Evolutionary conservation across 2,329 filamentous ascomycete genomes (phyloP).

Genomic region (Bretziella fagacearum): DNA sequence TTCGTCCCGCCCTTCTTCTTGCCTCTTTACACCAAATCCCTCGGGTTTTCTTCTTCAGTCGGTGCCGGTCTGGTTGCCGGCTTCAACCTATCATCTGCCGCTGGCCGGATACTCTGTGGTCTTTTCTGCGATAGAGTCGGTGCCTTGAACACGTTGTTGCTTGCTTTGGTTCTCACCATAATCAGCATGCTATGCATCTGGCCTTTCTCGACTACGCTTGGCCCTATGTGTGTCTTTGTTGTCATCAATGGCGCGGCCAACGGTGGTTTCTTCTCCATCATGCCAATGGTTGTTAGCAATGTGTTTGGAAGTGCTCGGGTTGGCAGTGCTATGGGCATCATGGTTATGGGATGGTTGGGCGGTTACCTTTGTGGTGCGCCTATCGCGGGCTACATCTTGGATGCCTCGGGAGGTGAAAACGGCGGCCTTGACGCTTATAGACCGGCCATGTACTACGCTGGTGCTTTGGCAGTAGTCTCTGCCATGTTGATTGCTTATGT

Average conservation of each 20-base stretch:
- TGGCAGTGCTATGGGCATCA: constrained; percentile 43
- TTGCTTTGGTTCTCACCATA: constrained; percentile 33
- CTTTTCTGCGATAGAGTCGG: constrained; percentile 37
- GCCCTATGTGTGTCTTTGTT: constrained; percentile 37
- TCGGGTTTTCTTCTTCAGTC: constrained; percentile 34
- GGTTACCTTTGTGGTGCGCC: constrained; percentile 45
- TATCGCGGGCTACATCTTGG: constrained; percentile 42
- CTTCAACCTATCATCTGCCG: constrained; percentile 43
- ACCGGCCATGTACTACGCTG: constrained; percentile 46
- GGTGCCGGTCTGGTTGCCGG: constrained; percentile 42
- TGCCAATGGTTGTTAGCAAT: constrained; percentile 44
- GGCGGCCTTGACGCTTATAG: constrained; percentile 35
- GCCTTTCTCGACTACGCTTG: constrained; percentile 39
- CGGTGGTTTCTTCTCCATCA: constrained; percentile 45
- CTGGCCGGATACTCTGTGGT: constrained; percentile 39
- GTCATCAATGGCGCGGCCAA: constrained; percentile 43
- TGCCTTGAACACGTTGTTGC: constrained; percentile 36
- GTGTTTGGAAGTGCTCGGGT: constrained; percentile 39
- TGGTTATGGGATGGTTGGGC: constrained; percentile 41
- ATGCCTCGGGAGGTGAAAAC: constrained; percentile 34
- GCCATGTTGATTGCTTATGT: constrained; percentile 27
- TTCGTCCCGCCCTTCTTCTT: constrained; percentile 46
- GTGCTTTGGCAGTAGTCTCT: constrained; percentile 31
- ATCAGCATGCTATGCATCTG: constrained; percentile 44
- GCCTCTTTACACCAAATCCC: constrained; percentile 35